These are phyloP conservation scores for Zangia roseola DNA, from an alignment of 768 basidiomycete species.

Conservation along the genomic window DNA sequence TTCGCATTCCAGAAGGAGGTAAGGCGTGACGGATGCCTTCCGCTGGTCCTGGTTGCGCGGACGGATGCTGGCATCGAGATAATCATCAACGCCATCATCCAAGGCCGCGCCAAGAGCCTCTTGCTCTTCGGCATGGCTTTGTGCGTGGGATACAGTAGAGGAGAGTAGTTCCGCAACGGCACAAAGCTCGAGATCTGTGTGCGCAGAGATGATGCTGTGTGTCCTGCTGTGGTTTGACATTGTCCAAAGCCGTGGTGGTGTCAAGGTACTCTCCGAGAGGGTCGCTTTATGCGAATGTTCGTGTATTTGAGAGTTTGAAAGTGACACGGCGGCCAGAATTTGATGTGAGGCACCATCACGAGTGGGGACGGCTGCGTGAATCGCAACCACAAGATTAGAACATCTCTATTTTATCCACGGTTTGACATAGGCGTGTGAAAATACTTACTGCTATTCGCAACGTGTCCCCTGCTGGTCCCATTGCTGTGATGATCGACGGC, in stretches of 20 bases:
- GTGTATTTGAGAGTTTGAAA: slow-evolving; percentile 13
- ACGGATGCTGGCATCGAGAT: slow-evolving; percentile 27
- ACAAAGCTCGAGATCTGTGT: slow-evolving; percentile 50
- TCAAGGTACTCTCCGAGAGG: slow-evolving; percentile 27
- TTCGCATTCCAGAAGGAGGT: slow-evolving; percentile 33
- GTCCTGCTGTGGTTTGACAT: slow-evolving; percentile 33
- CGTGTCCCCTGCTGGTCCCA: slow-evolving; percentile 19
- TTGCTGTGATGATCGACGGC: slow-evolving; percentile 29
- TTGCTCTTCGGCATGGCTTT: slow-evolving; percentile 25
- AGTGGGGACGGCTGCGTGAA: slow-evolving; percentile 22
- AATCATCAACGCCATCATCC: slow-evolving; percentile 30
- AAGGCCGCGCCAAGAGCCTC: slow-evolving; percentile 21
- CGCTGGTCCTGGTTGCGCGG: neutral
- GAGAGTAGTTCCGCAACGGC: slow-evolving; percentile 51
- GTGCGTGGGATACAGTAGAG: slow-evolving; percentile 27
- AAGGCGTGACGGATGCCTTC: slow-evolving; percentile 11
- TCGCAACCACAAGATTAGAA: slow-evolving; percentile 24
- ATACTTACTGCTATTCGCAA: slow-evolving; percentile 30
- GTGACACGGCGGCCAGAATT: slow-evolving; percentile 8
- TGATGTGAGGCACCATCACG: slow-evolving; percentile 17
- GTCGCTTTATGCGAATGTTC: slow-evolving; percentile 23
- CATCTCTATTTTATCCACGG: slow-evolving; percentile 22
- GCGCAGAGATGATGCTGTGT: slow-evolving; percentile 44
- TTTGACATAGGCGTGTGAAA: slow-evolving; percentile 9
- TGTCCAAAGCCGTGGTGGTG: slow-evolving; percentile 15